A percentile compares a stretch with the other conserved stretches of the same genome.
Conservation (phyloP, 2,329 filamentous ascomycete species). For the Colletotrichum sp. region DNA sequence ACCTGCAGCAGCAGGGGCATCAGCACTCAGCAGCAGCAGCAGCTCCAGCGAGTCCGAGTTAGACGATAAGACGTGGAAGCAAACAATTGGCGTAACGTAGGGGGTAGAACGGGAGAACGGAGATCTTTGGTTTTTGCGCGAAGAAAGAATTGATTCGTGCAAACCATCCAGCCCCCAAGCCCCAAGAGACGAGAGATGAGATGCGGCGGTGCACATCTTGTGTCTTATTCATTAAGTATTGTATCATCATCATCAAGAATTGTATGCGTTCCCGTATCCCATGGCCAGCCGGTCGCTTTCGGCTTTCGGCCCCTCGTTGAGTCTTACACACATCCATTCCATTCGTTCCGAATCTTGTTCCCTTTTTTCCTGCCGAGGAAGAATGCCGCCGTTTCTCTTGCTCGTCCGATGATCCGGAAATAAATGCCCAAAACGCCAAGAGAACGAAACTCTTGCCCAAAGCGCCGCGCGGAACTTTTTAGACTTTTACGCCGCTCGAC, state of each 20-base stretch:
- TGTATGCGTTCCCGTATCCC: neutral
- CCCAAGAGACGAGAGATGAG: neutral
- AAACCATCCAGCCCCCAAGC: neutral
- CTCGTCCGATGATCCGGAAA: conserved; percentile 1
- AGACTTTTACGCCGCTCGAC: neutral
- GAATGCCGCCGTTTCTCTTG: neutral
- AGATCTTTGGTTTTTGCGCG: neutral
- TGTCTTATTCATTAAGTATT: neutral
- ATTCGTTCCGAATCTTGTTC: neutral
- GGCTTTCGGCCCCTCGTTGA: neutral
- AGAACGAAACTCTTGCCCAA: conserved; percentile 14
- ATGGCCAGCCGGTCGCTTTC: neutral
- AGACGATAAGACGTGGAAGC: neutral
- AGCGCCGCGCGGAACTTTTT: conserved; percentile 11
- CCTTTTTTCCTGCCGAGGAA: neutral
- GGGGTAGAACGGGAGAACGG: neutral
- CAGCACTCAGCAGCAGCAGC: neutral
- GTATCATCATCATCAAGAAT: neutral
- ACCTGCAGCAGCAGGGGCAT: neutral
- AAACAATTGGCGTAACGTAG: neutral
- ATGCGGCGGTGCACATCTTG: neutral
- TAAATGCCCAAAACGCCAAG: conserved; percentile 1
- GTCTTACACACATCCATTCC: neutral
- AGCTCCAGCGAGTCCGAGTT: neutral
- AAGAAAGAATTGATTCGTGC: neutral